A percentile compares a stretch with the other conserved stretches of the same genome.
phyloP scores from a whole-genome alignment of 495 filamentous ascomycete genomes.

The Neurospora sp. region DNA sequence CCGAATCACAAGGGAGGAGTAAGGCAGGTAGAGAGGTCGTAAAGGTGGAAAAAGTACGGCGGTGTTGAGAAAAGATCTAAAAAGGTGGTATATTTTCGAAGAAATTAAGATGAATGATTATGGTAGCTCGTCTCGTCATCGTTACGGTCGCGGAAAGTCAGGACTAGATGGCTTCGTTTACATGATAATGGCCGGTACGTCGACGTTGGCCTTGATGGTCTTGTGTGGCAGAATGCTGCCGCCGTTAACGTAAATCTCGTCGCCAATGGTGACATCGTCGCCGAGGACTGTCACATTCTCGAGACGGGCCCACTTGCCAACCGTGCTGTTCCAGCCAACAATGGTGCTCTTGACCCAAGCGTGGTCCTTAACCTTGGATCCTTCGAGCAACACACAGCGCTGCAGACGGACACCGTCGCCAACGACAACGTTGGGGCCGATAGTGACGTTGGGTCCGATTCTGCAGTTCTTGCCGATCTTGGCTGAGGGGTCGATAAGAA shows the following conservation, averaged over 20 bases:
- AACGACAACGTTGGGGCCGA: conserved; percentile 88
- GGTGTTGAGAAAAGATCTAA: background rate
- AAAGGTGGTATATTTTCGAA: background rate
- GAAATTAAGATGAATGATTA: background rate
- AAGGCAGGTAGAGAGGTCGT: background rate
- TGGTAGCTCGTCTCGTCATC: background rate
- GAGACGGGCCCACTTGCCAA: conserved; percentile 90
- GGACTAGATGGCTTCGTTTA: conserved; percentile 27
- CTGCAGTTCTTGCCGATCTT: conserved; percentile 98
- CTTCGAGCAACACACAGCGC: conserved; percentile 80
- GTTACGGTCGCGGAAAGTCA: background rate
- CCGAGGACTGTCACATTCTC: conserved; percentile 97
- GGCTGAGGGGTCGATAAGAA: conserved; percentile 87
- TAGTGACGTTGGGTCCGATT: conserved; percentile 95
- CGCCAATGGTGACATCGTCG: conserved; percentile 97
- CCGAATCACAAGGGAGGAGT: background rate
- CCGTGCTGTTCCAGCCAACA: conserved; percentile 96
- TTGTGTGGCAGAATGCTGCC: conserved; percentile 95
- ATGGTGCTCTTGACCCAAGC: conserved; percentile 99
- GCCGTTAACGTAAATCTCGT: conserved; percentile 98
- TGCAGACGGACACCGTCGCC: conserved; percentile 94
- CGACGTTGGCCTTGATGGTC: conserved; percentile 97
- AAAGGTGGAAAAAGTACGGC: background rate
- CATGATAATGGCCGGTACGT: conserved; percentile 85
- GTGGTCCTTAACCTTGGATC: conserved; percentile 95